Evolutionary conservation across 2,329 filamentous ascomycete genomes (phyloP), one percentile per base, ranked within the genome.

Genomic region (Diplocarpon rosae): DNA sequence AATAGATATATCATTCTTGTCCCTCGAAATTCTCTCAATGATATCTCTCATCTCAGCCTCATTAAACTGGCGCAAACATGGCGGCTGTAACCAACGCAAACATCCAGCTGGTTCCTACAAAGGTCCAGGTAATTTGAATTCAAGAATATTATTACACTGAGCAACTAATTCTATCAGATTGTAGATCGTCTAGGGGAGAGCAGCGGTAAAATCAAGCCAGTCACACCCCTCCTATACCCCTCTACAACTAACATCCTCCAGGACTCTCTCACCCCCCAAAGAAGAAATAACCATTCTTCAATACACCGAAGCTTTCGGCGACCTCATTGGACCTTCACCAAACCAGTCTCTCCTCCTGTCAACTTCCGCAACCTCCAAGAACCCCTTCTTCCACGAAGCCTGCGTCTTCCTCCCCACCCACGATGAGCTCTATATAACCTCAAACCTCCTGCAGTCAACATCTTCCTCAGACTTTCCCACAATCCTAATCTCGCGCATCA

Each of bases 341-440:
- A 58, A 49, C 1, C 64, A 65, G 42, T 65, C 66, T 3, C 63
- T 69, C 12, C 58, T 72, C 8, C 60, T 71, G 20, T 66, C 66
- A 5, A 64, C 68, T 0, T 51, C 57, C 4, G 60, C 64, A 20
- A 55, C 60, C 5, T 66, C 66, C 17, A 60, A 61, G 13, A 69
- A 66, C 32, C 65, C 68, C 7, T 68, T 72, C 53, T 73, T 72
- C 51, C 60, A 68, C 52, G 62, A 63, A 38, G 68, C 65, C 5
- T 71, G 69, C 45, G 65, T 67, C 27, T 69, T 66, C 51, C 30
- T 67, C 5, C 56, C 61, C 4, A 52, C 59, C 8, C 53, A 61
- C 17, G 65, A 59, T 37, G 66, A 71, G 50, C 59, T 73, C 15
- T 72, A 67, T 49, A 56, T 63, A 14, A 72, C 67, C 5, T 72